Conservation (phyloP, 345 rosid species). For the Lumnitzera littorea region DNA sequence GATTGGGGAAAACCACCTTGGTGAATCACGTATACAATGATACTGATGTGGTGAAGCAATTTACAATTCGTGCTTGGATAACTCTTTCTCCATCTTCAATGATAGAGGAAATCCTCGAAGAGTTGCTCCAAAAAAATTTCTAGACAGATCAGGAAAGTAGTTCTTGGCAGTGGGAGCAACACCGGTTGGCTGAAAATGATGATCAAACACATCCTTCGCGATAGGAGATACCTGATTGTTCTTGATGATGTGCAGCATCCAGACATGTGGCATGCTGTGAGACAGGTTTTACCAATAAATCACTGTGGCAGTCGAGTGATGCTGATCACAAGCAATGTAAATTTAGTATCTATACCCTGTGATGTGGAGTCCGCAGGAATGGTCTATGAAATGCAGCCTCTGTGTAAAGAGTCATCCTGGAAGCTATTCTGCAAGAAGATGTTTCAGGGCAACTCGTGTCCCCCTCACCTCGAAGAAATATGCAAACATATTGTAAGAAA, state of each 20-base stretch:
- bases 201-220: constrained; percentile 7
- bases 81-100: constrained; percentile 13
- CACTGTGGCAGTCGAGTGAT: constrained; percentile 12
- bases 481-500: constrained; percentile 13
- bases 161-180: constrained; percentile 13
- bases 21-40: constrained; percentile 20
- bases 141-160: constrained; percentile 7
- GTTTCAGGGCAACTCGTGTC: constrained; percentile 14
- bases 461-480: constrained; percentile 8
- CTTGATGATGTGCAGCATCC: constrained; percentile 22
- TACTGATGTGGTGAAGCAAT: constrained; percentile 9
- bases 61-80: constrained; percentile 15
- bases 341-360: constrained; percentile 6
- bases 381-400: constrained; percentile 15
- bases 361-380: constrained; percentile 10
- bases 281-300: constrained; percentile 15
- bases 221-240: constrained; percentile 20
- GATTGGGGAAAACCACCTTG: constrained; percentile 23
- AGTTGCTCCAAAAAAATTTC: constrained; percentile 13
- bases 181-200: neutral
- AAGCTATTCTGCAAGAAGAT: constrained; percentile 17
- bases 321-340: constrained; percentile 21
- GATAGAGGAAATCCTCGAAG: constrained; percentile 7
- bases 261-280: constrained; percentile 12
- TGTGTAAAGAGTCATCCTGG: constrained; percentile 17